Base-by-base conservation (phyloP, 2,329 filamentous ascomycete species). In the Phyllachora maydis region DNA sequence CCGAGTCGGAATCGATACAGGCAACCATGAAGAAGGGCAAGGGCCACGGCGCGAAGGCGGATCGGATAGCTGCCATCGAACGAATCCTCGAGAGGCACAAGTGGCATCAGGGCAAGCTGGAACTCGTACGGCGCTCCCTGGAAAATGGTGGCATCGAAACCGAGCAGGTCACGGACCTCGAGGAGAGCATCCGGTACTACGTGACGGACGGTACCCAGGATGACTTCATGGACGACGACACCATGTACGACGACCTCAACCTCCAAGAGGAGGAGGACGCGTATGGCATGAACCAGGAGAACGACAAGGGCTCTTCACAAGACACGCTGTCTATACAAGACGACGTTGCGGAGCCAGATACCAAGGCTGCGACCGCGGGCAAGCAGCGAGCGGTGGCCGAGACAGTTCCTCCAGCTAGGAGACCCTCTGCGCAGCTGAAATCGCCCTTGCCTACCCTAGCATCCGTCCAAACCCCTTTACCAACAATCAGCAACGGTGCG, bases 11-110 rank as follows among this genome's bases (percentile, higher is more conserved):
- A 48, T 58, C 63, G 27, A 62, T 98, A 55, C 76, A 88, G 42
- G 76, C 75, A 13, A 82, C 74, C 13, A 69, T 90, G 58, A 95
- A 93, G 58, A 93, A 92, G 56, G 78, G 82, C 41, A 95, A 93
- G 56, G 79, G 75, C 46, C 78, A 90, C 36, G 61, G 57, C 21
- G 59, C 65, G 33, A 93, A 90, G 49, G 72, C 77, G 3, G 85
- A 92, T 33, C 72, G 85, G 29, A 71, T 95, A 54, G 68, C 79
- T 25, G 76, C 88, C 43, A 74, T 98, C 34, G 76, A 91, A 40
- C 59, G 65, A 30, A 59, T 73, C 38, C 81, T 83, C 36, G 88
- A 98, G 46, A 70, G 76, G 37, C 85, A 95, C 57, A 93, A 92
- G 50, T 95, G 81, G 77, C 88, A 98, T 44, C 77, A 91, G 42